Base-by-base conservation (phyloP, 2,329 filamentous ascomycete species). In the Neocucurbitaria cava region DNA sequence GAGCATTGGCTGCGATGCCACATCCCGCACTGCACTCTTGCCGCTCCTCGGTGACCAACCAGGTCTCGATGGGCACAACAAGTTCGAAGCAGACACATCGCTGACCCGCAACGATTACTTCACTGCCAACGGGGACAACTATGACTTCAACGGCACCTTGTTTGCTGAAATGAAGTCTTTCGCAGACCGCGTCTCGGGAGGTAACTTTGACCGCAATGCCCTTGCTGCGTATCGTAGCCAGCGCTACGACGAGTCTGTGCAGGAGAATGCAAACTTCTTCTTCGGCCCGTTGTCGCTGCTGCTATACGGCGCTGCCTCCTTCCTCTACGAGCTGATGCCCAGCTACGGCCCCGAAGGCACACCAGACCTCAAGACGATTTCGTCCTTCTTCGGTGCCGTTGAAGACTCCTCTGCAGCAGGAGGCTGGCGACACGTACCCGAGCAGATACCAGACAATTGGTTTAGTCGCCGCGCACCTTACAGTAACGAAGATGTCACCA, bases 1-100 rank as follows among this genome's bases (percentile, higher is more conserved):
- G 5, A 78, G 75, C 38, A 78, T 80, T 42, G 77, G 77, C n/a
- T 80, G 78, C 40, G 77, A 81, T 57, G 77, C 78, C 20, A 79
- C 78, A 2, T 71, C 62, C 5, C 69, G 77, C 7, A 80, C 78
- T 9, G 77, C 77, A 1, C 54, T 26, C 40, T 39, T 55, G n/a
- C 58, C 61, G 26, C 10, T 11, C 23, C 60, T 69, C 5, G 78
- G 77, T 41, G 64, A 61, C 28, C 71, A 79, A 61, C 77, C 76
- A 9, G 78, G 78, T 45, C 69, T 80, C 7, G 72, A 78, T 31
- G 77, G 73, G 26, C 78, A 80, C 64, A 78, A 79, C 56, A 80
- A 79, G 64, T 79, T 79, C 47, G 77, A 79, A 49, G 52, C 51
- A 6, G 75, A 79, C 51, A 65, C 76, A 2, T 78, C 76, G 13